These are phyloP conservation scores for Allomyces javanicus DNA, from an alignment of 192 early-diverging fungal genomes.

Conservation along the genomic window DNA sequence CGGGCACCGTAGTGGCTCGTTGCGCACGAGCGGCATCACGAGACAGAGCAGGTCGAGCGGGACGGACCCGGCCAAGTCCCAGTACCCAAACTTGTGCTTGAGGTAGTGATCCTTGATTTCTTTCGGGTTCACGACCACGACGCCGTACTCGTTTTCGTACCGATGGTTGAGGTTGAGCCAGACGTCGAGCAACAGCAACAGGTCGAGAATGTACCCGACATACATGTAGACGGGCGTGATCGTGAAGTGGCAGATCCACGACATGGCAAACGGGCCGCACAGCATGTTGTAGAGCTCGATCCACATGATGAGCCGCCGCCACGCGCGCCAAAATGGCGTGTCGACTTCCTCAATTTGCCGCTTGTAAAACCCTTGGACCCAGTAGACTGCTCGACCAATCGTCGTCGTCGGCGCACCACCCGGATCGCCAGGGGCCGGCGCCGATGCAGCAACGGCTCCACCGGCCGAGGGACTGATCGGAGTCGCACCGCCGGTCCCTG, in stretches of 20 bases:
- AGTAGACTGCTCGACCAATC: too few species aligned
- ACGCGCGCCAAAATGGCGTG: background rate
- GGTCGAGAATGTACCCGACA: constrained; percentile 2
- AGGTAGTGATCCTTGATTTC: constrained; percentile 2
- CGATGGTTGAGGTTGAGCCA: background rate
- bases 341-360: background rate
- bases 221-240: background rate
- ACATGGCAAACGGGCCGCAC: constrained; percentile 3
- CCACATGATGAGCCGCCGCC: background rate
- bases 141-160: constrained; percentile 5
- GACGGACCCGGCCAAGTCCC: background rate
- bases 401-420: too few species aligned
- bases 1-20: background rate
- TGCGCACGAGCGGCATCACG: background rate
- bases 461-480: too few species aligned
- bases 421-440: too few species aligned
- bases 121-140: constrained; percentile 3
- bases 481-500: too few species aligned
- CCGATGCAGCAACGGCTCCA: too few species aligned
- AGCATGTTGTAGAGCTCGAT: constrained; percentile 8
- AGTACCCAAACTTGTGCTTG: background rate
- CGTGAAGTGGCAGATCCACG: constrained; percentile 6
- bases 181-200: constrained; percentile 1
- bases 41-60: constrained; percentile 5
- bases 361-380: background rate